Evolutionary conservation across 2,329 filamentous ascomycete species (phyloP).

Genomic region (Penicillium sp.): DNA sequence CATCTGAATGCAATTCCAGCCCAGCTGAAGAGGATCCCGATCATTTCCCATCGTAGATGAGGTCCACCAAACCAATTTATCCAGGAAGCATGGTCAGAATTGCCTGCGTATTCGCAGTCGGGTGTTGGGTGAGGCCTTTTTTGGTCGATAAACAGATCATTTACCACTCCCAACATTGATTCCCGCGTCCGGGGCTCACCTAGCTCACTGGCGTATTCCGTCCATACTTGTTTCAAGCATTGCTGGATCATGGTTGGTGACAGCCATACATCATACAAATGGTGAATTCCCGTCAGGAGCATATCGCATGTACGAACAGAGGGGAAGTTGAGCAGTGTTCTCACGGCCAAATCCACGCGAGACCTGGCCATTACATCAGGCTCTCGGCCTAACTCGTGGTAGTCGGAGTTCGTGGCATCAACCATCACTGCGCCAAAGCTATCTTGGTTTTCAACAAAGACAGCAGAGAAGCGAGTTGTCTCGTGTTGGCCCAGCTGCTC

Average conservation of each 20-base stretch:
- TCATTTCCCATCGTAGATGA: constrained; percentile 2
- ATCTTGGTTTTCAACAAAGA: not conserved
- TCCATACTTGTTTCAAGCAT: constrained; percentile 1
- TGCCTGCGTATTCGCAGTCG: not conserved
- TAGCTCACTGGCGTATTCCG: not conserved
- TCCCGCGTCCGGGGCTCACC: not conserved
- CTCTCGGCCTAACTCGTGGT: not conserved
- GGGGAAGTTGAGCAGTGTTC: not conserved
- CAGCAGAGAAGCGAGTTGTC: not conserved
- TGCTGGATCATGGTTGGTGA: not conserved
- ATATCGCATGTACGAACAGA: not conserved
- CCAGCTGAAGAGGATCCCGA: constrained; percentile 1
- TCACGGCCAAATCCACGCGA: not conserved
- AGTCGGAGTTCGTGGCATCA: not conserved
- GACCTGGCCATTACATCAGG: not conserved
- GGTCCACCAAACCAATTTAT: not conserved
- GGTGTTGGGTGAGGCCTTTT: not conserved
- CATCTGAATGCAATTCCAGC: not conserved
- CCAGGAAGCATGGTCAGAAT: not conserved
- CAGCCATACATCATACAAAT: not conserved
- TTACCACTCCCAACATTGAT: not conserved
- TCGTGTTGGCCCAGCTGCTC: not conserved
- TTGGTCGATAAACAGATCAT: not conserved
- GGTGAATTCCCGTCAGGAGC: not conserved
- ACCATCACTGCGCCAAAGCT: not conserved